These are phyloP conservation scores for Nakazawaea sp. DNA, from an alignment of 805 yeast genomes.

Conservation along the genomic window DNA sequence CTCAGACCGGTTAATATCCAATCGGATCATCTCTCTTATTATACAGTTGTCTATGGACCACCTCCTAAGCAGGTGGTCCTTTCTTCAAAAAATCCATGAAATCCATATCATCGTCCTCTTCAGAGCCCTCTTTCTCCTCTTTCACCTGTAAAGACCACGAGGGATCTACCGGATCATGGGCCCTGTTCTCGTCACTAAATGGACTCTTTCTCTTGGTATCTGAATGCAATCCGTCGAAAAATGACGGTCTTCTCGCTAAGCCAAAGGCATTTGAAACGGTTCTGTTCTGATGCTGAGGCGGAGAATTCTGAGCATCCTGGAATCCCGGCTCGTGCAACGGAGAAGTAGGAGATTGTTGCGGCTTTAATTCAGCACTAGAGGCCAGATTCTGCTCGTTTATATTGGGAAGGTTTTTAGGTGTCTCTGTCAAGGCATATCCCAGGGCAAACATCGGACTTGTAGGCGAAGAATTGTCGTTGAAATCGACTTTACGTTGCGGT, in stretches of 20 bases:
- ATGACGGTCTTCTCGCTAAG: slow-evolving; percentile 8
- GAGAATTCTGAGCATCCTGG: not conserved
- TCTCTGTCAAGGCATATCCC: slow-evolving; percentile 1
- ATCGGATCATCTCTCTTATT: too few species aligned
- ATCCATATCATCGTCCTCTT: slow-evolving; percentile 32
- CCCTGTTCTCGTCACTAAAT: slow-evolving; percentile 5
- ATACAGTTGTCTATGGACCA: too few species aligned
- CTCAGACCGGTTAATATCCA: too few species aligned
- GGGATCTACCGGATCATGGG: not conserved
- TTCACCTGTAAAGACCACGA: not conserved
- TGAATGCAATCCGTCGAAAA: slow-evolving; percentile 5
- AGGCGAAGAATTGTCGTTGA: not conserved
- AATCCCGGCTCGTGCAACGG: slow-evolving; percentile 1
- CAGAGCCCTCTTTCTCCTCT: slow-evolving; percentile 14
- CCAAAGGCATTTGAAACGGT: slow-evolving; percentile 3
- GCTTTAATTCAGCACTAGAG: not conserved
- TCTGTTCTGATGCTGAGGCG: slow-evolving; percentile 1
- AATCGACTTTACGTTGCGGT: too few species aligned
- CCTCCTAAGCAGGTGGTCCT: slow-evolving; percentile 24
- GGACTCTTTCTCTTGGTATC: slow-evolving; percentile 5
- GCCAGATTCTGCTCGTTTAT: not conserved
- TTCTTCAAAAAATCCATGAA: slow-evolving; percentile 37
- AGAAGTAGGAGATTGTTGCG: slow-evolving; percentile 8
- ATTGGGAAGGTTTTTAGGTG: slow-evolving; percentile 1
- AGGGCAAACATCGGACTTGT: slow-evolving; percentile 3